phyloP scores from a whole-genome alignment of 2,329 filamentous ascomycete species.

The Teratosphaeriaceae sp. region DNA sequence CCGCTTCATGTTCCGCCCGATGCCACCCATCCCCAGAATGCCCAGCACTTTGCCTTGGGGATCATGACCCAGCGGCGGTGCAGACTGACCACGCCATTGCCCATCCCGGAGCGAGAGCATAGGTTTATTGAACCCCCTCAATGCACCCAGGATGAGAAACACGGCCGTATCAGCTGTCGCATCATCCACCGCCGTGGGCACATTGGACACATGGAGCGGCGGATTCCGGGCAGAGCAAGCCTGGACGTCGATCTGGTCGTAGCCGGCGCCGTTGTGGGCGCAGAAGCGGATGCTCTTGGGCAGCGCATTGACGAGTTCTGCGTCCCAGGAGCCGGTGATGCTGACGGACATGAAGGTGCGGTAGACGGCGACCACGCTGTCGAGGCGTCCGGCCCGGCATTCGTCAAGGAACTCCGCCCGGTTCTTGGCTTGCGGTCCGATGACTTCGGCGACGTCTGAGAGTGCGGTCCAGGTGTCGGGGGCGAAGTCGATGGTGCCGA shows the following conservation, averaged over 20 bases:
- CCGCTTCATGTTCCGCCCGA: constrained; percentile 68
- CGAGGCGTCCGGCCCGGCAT: constrained; percentile 57
- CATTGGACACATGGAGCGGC: constrained; percentile 66
- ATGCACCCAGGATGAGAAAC: constrained; percentile 72
- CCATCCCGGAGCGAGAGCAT: constrained; percentile 61
- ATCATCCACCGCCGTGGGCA: constrained; percentile 74
- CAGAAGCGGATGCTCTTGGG: constrained; percentile 35
- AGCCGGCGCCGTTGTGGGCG: constrained; percentile 59
- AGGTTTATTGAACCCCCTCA: constrained; percentile 64
- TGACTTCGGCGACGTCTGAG: constrained; percentile 55
- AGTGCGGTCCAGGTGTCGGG: constrained; percentile 59
- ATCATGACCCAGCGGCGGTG: constrained; percentile 61
- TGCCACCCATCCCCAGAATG: constrained; percentile 81
- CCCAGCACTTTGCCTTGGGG: constrained; percentile 72
- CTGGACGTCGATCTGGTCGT: constrained; percentile 71
- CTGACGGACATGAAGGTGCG: constrained; percentile 61
- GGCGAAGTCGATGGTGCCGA: constrained; percentile 60
- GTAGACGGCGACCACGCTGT: constrained; percentile 59
- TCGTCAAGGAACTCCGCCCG: constrained; percentile 64
- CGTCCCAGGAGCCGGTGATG: constrained; percentile 64
- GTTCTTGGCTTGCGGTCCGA: constrained; percentile 54
- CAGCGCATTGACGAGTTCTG: constrained; percentile 55
- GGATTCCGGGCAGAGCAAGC: constrained; percentile 59
- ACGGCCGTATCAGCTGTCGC: constrained; percentile 76
- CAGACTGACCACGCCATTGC: constrained; percentile 56